Evolutionary conservation across 176 grass and related monocot species (phyloP).

Genomic region (Canna indica): DNA sequence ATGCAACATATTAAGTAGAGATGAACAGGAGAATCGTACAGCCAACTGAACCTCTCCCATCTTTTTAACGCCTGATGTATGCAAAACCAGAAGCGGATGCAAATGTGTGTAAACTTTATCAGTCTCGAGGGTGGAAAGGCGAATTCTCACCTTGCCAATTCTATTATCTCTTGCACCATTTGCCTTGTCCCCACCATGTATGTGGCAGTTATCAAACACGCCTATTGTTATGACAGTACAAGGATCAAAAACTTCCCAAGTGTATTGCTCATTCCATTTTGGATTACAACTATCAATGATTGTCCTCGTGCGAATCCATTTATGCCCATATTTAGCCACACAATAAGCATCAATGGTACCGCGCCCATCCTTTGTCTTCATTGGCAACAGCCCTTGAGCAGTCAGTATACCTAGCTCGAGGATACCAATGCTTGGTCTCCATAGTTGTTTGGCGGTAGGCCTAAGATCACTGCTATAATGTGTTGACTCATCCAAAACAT

Average conservation of each 20-base stretch:
- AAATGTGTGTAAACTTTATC: constrained; percentile 45
- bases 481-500: constrained; percentile 55
- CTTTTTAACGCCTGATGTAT: constrained; percentile 52
- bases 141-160: constrained; percentile 61
- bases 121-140: constrained; percentile 51
- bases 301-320: constrained; percentile 56
- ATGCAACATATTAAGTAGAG: constrained; percentile 46
- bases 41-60: constrained; percentile 64
- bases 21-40: constrained; percentile 52
- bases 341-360: constrained; percentile 55
- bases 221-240: constrained; percentile 54
- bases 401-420: constrained; percentile 54
- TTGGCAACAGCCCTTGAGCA: constrained; percentile 42
- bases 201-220: constrained; percentile 56
- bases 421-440: constrained; percentile 52
- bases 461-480: constrained; percentile 52
- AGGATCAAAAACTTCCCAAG: constrained; percentile 66
- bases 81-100: constrained; percentile 44
- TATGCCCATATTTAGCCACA: constrained; percentile 62
- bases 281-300: constrained; percentile 47
- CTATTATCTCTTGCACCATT: constrained; percentile 32
- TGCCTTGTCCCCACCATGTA: constrained; percentile 33
- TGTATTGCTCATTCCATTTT: constrained; percentile 68
- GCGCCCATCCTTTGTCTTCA: constrained; percentile 59
- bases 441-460: constrained; percentile 48